Base-by-base conservation (phyloP, 805 yeast species). In the Pichia membranifaciens region DNA sequence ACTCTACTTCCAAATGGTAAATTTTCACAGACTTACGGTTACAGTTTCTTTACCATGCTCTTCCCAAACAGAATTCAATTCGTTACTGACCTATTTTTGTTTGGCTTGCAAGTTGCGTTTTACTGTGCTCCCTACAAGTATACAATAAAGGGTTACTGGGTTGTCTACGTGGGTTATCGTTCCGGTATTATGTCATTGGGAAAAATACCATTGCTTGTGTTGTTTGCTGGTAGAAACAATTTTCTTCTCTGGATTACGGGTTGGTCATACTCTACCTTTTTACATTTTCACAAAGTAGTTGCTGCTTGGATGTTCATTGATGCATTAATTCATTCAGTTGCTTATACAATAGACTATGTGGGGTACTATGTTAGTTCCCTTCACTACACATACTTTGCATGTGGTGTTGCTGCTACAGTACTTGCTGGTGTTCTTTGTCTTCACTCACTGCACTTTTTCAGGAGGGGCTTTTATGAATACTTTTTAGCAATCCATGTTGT, bases 401-500 rank as follows among this genome's bases (percentile, higher is more conserved):
- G 56, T 49, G 78, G 78, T 42, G 56, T 65, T 6, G 59, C 67
- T 16, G 78, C 73, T 0, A 69, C 78, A 2, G 62, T 65, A 38
- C 50, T 72, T 5, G 65, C 73, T 38, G 71, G 73, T 5, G 39
- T 74, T 1, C 59, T 83, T 25, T 49, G 74, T 38, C 58, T 76
- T 50, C 81, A 76, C 47, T 74, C 83, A 3, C 56, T 73, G 44
- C 73, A 74, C 46, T 57, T 69, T 17, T 60, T 84, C 52, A 73
- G 93, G 62, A 70, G 70, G 35, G 54, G 60, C 45, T 61, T 63
- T 45, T 87, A 87, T 62, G 93, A 86, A 57, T 43, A 69, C 5
- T 82, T 85, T 64, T 59, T 81, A 23, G 56, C 72, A 13, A 44
- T 70, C 8, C 95, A 86, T 57, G 75, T 83, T 40, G 45, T 73